Conservation (phyloP, 140 eudicot genomes). For the Ambrosia hybrid region DNA sequence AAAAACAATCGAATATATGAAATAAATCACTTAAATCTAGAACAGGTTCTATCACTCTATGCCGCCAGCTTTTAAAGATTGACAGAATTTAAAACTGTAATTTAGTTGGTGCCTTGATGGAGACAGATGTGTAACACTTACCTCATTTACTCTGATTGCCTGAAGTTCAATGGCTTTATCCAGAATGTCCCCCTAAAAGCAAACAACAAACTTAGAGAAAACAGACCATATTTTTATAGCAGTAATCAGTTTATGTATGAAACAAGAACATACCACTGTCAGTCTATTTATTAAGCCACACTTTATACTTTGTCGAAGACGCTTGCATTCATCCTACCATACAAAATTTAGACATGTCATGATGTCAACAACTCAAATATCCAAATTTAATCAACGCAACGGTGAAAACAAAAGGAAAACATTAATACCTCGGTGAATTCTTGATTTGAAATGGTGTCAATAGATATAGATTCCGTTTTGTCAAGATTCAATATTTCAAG, state of each 20-base stretch:
- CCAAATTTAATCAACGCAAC: background rate
- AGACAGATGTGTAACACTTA: conserved; percentile 37
- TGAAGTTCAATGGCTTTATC: conserved; percentile 93
- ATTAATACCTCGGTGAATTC: conserved; percentile 82
- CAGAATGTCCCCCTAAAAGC: conserved; percentile 81
- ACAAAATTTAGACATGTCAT: conserved; percentile 25
- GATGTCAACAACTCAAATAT: conserved; percentile 32
- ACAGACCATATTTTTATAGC: conserved; percentile 14
- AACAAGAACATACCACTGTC: conserved; percentile 73
- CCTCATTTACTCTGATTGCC: conserved; percentile 87
- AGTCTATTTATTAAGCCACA: conserved; percentile 73
- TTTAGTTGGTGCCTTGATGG: background rate
- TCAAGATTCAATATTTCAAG: conserved; percentile 82
- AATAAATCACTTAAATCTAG: background rate
- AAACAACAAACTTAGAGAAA: conserved; percentile 16
- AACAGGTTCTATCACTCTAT: background rate
- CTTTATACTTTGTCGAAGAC: conserved; percentile 93
- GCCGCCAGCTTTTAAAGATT: background rate
- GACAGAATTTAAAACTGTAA: background rate
- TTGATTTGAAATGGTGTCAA: conserved; percentile 92
- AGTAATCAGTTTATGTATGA: background rate
- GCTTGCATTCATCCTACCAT: conserved; percentile 94
- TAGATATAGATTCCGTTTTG: conserved; percentile 72
- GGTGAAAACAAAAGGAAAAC: conserved; percentile 17
- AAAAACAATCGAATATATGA: background rate